Evolutionary conservation across 331 rosid species (phyloP), one percentile per base, ranked within the genome.

Genomic region (Erythrophleum ivorense): DNA sequence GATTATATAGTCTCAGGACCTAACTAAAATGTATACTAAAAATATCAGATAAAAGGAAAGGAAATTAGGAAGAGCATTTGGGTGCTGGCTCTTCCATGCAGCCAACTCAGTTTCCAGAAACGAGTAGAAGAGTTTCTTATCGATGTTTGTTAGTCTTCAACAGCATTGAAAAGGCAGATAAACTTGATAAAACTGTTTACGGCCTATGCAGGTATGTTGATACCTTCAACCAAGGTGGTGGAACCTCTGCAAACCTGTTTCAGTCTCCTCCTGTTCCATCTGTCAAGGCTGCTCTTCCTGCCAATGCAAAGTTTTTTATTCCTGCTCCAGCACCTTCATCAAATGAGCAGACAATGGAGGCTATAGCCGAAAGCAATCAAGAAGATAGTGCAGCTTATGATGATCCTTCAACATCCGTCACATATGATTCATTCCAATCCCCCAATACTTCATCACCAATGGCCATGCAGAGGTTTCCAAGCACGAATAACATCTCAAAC

Each of bases 191-290:
- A 73, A 75, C 54, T 73, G 71, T 4, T 78, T 49, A 19, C 82
- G 80, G 80, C 52, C 67, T 71, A 75, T 86, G 76, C 88, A 95
- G 99, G 90, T 95, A 95, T 45, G 98, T 95, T 54, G 99, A 95
- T 87, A 95, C 98, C 76, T 95, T 95, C 89, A 95, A 95, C 92
- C 93, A 85, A 87, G 92, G 96, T 19, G 88, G 85, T 66, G 97
- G 94, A 86, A 87, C 73, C 69, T 82, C 96, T 5, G 82, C 91
- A 59, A 91, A 91, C 80, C 83, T 85, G 81, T 95, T 91, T 78
- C 97, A 89, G 46, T 86, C 97, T 13, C 94, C 94, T 31, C 72
- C 96, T 53, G 71, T 86, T 60, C 81, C 94, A 48, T 86, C 96
- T 34, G 85, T 88, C 38, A 93, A 93, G 84, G 93, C 97, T 29